Percentiles rank a stretch among this genome's conserved stretches.
Conservation (phyloP, 306 rosid species). For the Casuarina cunninghamiana region DNA sequence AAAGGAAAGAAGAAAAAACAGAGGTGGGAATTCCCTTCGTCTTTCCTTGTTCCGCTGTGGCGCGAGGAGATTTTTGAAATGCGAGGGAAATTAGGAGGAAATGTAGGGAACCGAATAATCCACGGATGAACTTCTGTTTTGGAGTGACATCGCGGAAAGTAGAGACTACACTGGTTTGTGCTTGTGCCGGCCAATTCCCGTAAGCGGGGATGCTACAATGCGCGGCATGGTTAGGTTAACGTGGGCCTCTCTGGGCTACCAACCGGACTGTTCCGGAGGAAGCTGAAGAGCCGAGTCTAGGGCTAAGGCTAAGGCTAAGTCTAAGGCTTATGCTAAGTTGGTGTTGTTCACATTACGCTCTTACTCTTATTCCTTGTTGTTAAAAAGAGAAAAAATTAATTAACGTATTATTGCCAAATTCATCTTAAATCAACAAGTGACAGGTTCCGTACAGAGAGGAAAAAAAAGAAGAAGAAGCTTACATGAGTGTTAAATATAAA, state of each 20-base stretch:
- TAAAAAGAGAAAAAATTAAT: no score
- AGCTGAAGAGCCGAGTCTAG: not conserved
- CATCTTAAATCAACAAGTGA: no score
- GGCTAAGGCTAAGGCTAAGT: no score
- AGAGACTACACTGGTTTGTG: not conserved
- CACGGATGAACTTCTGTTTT: not conserved
- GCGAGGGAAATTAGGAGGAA: slow-evolving; percentile 8
- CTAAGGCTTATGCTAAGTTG: not conserved
- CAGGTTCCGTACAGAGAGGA: no score
- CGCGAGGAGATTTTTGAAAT: slow-evolving; percentile 35
- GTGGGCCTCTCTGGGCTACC: not conserved
- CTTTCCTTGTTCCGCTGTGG: slow-evolving; percentile 10
- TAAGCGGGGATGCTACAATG: not conserved
- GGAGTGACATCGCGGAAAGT: not conserved
- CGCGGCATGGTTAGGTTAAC: not conserved
- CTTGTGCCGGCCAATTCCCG: not conserved
- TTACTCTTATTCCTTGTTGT: no score
- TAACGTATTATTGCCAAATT: no score
- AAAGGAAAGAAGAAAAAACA: not conserved
- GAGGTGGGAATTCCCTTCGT: not conserved
- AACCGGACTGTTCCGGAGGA: not conserved
- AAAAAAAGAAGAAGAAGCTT: no score
- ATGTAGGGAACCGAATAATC: slow-evolving; percentile 10
- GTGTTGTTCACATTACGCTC: not conserved
- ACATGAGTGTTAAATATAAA: no score